A percentile compares a stretch with the other conserved stretches of the same genome.
These are phyloP conservation scores for Anthoceros angustus DNA, from an alignment of 225 moss, liverwort and hornwort genomes.

Conservation along the genomic window DNA sequence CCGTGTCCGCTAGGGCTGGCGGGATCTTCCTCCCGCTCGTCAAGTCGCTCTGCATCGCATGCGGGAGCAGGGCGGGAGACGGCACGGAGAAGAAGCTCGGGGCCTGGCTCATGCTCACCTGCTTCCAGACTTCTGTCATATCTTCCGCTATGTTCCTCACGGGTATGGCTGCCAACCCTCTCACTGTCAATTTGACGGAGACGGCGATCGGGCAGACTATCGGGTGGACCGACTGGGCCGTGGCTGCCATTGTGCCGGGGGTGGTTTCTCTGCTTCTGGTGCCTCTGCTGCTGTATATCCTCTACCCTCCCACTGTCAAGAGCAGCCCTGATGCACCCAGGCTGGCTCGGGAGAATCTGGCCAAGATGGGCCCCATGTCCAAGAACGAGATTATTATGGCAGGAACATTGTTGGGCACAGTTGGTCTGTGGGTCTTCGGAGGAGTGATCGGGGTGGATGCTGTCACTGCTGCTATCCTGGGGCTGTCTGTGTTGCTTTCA, in stretches of 20 bases:
- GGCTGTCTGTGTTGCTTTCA: slow-evolving; percentile 62
- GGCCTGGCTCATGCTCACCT: slow-evolving; percentile 90
- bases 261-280: slow-evolving; percentile 63
- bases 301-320: slow-evolving; percentile 78
- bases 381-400: slow-evolving; percentile 84
- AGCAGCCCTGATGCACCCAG: slow-evolving; percentile 95
- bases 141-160: slow-evolving; percentile 95
- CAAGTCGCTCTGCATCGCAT: slow-evolving; percentile 72
- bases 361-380: slow-evolving; percentile 86
- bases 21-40: slow-evolving; percentile 91
- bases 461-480: slow-evolving; percentile 82
- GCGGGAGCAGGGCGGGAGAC: slow-evolving; percentile 53
- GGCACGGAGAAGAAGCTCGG: slow-evolving; percentile 77
- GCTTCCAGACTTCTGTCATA: slow-evolving; percentile 85
- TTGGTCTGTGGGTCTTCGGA: slow-evolving; percentile 91
- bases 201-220: slow-evolving; percentile 85
- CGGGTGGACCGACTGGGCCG: slow-evolving; percentile 90
- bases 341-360: slow-evolving; percentile 64
- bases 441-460: slow-evolving; percentile 61
- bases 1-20: slow-evolving; percentile 80
- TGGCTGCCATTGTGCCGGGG: slow-evolving; percentile 77
- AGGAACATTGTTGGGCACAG: slow-evolving; percentile 64
- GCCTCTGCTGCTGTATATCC: slow-evolving; percentile 50
- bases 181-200: slow-evolving; percentile 74
- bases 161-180: slow-evolving; percentile 91